Base-by-base conservation (phyloP, 306 rosid genomes). In the Castanea sativa region DNA sequence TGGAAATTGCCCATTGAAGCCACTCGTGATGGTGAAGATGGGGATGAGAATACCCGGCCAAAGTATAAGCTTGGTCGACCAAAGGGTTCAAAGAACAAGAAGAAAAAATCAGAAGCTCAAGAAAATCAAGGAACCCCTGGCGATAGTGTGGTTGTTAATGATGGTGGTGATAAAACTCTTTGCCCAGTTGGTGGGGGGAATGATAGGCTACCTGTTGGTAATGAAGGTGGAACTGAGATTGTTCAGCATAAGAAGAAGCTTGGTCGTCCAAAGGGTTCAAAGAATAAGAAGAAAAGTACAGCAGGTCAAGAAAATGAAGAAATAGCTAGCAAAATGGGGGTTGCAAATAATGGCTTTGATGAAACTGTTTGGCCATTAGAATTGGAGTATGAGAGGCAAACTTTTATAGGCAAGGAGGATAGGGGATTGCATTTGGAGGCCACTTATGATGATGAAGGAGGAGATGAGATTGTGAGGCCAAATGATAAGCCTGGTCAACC, bases 201-300 rank as follows among this genome's bases (percentile, higher is more conserved):
- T 41, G 27, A 25, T 25, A 25, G 27, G 27, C 27, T 25, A 25
- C 27, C 27, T 25, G 27, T 25, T 25, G 27, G 27, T 25, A 25
- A 25, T 25, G 45, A 38, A 38, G 45, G 45, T 41, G 45, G 45
- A 41, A 8, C 45, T 60, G 75, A 78, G 27, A 64, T 21, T 38
- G 43, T 19, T 13, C 77, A 55, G 75, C 51, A 58, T 74, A 75
- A 80, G 69, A 61, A 27, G 11, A 88, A 68, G 82, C 73, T 32
- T 1, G 89, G 87, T 80, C 82, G 82, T 35, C 86, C 89, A 45
- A 88, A 80, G 79, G 86, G 84, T 38, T 53, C 86, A 73, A 70
- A 78, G 78, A 51, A 65, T 73, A 87, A 71, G 81, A 79, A 81
- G 74, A 78, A 73, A 53, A 63, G 8, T 29, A 49, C 49, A 49